Conservation (phyloP, 192 early-diverging fungal genomes). For the Podila horticola region DNA sequence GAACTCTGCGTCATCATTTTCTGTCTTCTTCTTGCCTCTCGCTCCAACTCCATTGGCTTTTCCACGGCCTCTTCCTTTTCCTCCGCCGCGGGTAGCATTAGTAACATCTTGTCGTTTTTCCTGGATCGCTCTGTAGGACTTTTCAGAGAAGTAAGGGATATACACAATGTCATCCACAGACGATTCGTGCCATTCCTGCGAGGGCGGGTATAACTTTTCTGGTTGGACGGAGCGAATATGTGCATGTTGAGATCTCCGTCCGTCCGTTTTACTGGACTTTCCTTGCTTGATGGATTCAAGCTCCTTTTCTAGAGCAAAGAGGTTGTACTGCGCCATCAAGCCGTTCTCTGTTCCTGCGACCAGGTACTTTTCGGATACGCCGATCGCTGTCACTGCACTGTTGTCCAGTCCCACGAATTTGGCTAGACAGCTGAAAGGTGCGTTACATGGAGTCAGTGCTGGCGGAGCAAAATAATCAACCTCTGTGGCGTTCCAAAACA, state of each 20-base stretch:
- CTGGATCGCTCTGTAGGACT: conserved; percentile 14
- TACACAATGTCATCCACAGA: conserved; percentile 60
- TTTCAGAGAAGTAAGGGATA: conserved; percentile 34
- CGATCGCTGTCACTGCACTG: conserved; percentile 35
- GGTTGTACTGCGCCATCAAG: conserved; percentile 29
- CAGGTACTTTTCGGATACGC: conserved; percentile 39
- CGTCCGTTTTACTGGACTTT: not conserved
- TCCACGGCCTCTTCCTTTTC: not conserved
- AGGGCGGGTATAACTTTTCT: conserved; percentile 44
- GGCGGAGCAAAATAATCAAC: conserved; percentile 2
- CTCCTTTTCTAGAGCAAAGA: conserved; percentile 10
- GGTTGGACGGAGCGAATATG: not conserved
- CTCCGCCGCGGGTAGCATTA: no score
- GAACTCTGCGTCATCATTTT: conserved; percentile 10
- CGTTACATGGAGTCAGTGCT: not conserved
- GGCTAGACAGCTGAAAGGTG: conserved; percentile 42
- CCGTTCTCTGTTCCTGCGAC: conserved; percentile 30
- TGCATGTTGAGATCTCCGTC: not conserved
- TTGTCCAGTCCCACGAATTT: conserved; percentile 26
- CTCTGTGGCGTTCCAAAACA: not conserved
- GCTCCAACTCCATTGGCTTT: not conserved
- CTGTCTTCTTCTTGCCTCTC: not conserved
- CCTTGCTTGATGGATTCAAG: conserved; percentile 11
- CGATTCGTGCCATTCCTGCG: conserved; percentile 61
- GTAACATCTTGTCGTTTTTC: conserved; percentile 13